Percentiles rank a stretch among this genome's conserved stretches.
Evolutionary conservation across 2,329 filamentous ascomycete species (phyloP).

Genomic region (Scedosporium apiospermum): DNA sequence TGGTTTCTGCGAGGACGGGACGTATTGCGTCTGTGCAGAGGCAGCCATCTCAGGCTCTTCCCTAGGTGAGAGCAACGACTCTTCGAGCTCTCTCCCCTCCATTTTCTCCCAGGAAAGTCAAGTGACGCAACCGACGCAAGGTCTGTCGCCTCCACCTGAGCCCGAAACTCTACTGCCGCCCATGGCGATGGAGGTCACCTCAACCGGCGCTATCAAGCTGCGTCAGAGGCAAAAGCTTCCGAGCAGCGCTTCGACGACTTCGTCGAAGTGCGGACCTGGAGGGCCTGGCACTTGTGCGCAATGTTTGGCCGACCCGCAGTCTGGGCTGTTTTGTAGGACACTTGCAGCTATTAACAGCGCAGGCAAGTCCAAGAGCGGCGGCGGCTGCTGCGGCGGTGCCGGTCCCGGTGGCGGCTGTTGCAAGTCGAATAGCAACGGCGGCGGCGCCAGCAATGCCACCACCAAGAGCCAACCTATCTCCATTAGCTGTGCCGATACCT

Average conservation of each 20-base stretch:
- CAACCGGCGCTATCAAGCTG: constrained; percentile 51
- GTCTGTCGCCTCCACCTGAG: constrained; percentile 12
- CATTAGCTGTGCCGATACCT: constrained; percentile 66
- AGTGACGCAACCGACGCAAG: constrained; percentile 3
- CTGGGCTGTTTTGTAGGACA: constrained; percentile 74
- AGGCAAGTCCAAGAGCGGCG: constrained; percentile 37
- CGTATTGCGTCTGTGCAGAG: constrained; percentile 74
- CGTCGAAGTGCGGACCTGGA: constrained; percentile 47
- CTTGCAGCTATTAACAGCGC: constrained; percentile 45
- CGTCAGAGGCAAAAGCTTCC: constrained; percentile 27
- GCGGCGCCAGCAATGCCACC: constrained; percentile 29
- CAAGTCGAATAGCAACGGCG: constrained; percentile 34
- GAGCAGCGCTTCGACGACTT: constrained; percentile 18
- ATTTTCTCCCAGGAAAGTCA: constrained; percentile 10
- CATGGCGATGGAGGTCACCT: constrained; percentile 47
- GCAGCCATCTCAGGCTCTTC: constrained; percentile 21
- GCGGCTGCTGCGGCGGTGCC: constrained; percentile 58
- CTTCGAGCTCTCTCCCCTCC: constrained; percentile 14
- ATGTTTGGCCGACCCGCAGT: constrained; percentile 67
- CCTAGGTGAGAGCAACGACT: constrained; percentile 6
- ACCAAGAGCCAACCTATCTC: background rate
- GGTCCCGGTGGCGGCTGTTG: constrained; percentile 55
- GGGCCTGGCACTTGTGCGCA: constrained; percentile 73
- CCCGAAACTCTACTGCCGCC: constrained; percentile 34
- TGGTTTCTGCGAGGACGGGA: constrained; percentile 75